These are phyloP conservation scores for Plectosphaerella sp. DNA, from an alignment of 2,329 filamentous ascomycete species.

Conservation along the genomic window DNA sequence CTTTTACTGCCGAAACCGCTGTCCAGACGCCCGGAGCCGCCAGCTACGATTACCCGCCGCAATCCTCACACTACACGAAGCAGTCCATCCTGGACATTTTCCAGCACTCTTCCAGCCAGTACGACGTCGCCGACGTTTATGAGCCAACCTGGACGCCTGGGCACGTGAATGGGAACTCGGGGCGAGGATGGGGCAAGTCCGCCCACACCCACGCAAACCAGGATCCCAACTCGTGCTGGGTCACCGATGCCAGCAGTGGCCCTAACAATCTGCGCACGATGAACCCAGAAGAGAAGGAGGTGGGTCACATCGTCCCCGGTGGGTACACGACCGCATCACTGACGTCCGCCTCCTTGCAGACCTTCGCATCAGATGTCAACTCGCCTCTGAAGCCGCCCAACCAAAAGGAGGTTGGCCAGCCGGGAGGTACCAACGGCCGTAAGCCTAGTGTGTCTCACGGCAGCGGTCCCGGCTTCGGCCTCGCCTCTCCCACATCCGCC, in stretches of 20 bases:
- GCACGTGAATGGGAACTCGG: constrained; percentile 57
- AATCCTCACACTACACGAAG: constrained; percentile 65
- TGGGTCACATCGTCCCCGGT: constrained; percentile 25
- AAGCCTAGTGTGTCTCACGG: constrained; percentile 80
- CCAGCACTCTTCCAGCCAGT: constrained; percentile 35
- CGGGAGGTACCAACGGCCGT: constrained; percentile 60
- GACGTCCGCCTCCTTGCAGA: constrained; percentile 38
- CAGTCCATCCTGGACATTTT: constrained; percentile 76
- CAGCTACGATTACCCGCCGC: constrained; percentile 20
- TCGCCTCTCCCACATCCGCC: constrained; percentile 68
- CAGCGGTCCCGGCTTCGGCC: constrained; percentile 58
- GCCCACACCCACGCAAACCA: constrained; percentile 69
- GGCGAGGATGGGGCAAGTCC: constrained; percentile 72
- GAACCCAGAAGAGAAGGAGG: constrained; percentile 57
- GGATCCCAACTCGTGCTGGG: constrained; percentile 93
- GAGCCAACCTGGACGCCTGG: constrained; percentile 76
- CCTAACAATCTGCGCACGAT: constrained; percentile 73
- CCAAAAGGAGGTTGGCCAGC: constrained; percentile 58
- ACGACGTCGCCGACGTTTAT: constrained; percentile 61
- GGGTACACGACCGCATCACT: not conserved
- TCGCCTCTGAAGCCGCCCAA: constrained; percentile 84
- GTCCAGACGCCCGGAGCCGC: constrained; percentile 30
- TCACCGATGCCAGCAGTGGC: constrained; percentile 61
- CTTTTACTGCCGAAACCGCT: constrained; percentile 24
- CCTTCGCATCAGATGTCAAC: constrained; percentile 84